Evolutionary conservation across 192 early-diverging fungal genomes (phyloP).

Genomic region (Coemansia sp.): DNA sequence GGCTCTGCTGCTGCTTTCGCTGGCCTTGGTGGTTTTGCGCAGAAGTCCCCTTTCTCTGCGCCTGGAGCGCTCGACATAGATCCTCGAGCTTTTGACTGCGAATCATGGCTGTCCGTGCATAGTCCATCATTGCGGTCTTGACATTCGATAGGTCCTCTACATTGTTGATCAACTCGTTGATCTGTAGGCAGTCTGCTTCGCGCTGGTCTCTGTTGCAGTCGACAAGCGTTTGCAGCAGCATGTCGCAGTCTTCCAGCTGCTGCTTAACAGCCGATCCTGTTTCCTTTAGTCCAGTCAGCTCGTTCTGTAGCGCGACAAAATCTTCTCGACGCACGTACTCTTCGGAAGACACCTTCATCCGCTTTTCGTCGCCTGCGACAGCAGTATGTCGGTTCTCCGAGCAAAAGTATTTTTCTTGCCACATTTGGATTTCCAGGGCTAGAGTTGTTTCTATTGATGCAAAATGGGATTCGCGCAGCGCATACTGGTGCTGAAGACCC

Average conservation of each 20-base stretch:
- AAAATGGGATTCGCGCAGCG: constrained; percentile 21
- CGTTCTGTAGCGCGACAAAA: background rate
- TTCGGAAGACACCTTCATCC: background rate
- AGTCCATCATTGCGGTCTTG: constrained; percentile 5
- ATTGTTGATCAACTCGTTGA: background rate
- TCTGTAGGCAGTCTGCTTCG: background rate
- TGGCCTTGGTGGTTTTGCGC: background rate
- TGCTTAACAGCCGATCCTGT: background rate
- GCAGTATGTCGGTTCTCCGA: background rate
- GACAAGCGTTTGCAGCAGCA: background rate
- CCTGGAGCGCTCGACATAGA: constrained; percentile 8
- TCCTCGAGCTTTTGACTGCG: constrained; percentile 11
- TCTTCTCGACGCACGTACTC: background rate
- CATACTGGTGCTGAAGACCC: constrained; percentile 16
- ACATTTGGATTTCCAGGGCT: constrained; percentile 12
- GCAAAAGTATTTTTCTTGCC: constrained; percentile 11
- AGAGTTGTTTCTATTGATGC: background rate
- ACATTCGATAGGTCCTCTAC: background rate
- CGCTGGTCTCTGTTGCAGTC: background rate
- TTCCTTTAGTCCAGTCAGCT: background rate
- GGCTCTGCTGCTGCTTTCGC: background rate
- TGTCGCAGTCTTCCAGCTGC: background rate
- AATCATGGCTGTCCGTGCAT: constrained; percentile 6
- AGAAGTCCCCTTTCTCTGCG: constrained; percentile 5
- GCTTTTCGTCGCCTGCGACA: background rate